Percentiles rank a stretch among this genome's conserved stretches.
Evolutionary conservation across 2,329 filamentous ascomycete genomes (phyloP).

Genomic region (Mycosphaerella sp.): DNA sequence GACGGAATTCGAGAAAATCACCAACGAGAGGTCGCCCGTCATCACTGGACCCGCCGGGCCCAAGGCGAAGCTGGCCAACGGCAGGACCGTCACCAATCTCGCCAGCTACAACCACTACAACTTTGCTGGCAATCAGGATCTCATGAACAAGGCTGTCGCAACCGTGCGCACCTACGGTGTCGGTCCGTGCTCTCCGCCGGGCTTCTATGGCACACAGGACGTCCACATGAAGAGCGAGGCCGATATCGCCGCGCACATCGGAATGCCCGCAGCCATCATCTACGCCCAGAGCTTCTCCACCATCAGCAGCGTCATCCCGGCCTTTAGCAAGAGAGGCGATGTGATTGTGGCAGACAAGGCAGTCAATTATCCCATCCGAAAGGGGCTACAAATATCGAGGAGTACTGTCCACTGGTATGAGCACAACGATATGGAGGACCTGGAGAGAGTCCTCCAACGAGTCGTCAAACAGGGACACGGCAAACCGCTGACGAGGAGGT

Average conservation of each 20-base stretch:
- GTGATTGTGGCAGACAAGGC: slow-evolving; percentile 93
- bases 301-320: slow-evolving; percentile 92
- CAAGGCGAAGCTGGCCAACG: slow-evolving; percentile 68
- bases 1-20: slow-evolving; percentile 68
- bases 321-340: slow-evolving; percentile 94
- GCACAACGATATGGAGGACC: slow-evolving; percentile 91
- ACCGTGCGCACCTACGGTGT: slow-evolving; percentile 93
- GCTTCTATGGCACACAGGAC: slow-evolving; percentile 98
- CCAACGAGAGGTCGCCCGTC: slow-evolving; percentile 78
- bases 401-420: slow-evolving; percentile 92
- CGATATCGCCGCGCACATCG: slow-evolving; percentile 85
- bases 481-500: slow-evolving; percentile 83
- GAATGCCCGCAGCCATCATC: slow-evolving; percentile 82
- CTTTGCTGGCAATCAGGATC: slow-evolving; percentile 82
- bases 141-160: slow-evolving; percentile 92
- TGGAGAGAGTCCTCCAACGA: slow-evolving; percentile 77
- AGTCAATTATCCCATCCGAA: slow-evolving; percentile 88
- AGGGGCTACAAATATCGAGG: slow-evolving; percentile 86
- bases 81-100: slow-evolving; percentile 86
- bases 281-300: slow-evolving; percentile 96
- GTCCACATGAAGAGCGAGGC: slow-evolving; percentile 96
- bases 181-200: slow-evolving; percentile 90
- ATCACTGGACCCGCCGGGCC: slow-evolving; percentile 87
- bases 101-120: slow-evolving; percentile 98
- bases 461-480: slow-evolving; percentile 82